phyloP scores from a whole-genome alignment of 208 protist species.

The Wallacemonas collosoma region DNA sequence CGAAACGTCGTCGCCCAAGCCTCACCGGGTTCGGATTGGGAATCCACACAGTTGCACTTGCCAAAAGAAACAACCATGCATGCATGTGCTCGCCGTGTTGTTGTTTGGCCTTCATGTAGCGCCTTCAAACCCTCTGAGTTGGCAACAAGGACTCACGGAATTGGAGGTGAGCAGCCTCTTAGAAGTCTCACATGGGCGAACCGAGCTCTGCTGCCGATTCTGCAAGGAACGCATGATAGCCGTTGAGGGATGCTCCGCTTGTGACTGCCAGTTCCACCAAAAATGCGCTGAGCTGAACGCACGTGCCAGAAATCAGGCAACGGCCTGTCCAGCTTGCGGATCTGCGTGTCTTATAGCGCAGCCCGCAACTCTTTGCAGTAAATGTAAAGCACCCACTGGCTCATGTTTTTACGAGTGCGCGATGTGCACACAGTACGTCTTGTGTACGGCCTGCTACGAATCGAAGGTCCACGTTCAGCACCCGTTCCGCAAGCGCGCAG shows the following conservation, averaged over 20 bases:
- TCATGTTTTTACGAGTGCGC: slow-evolving; percentile 43
- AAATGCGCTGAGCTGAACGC: slow-evolving; percentile 29
- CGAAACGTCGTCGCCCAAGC: neutral
- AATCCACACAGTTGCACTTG: slow-evolving; percentile 72
- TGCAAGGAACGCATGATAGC: slow-evolving; percentile 22
- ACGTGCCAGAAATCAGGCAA: neutral
- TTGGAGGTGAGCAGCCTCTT: slow-evolving; percentile 60
- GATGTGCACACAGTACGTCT: neutral
- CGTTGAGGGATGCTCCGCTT: slow-evolving; percentile 15
- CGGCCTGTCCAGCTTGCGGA: neutral
- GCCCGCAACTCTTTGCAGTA: neutral
- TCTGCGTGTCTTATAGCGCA: neutral
- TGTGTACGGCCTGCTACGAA: neutral
- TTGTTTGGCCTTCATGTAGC: slow-evolving; percentile 44
- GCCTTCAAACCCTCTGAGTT: slow-evolving; percentile 49
- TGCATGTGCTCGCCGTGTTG: slow-evolving; percentile 72
- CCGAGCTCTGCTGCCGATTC: slow-evolving; percentile 27
- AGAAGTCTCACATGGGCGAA: slow-evolving; percentile 1
- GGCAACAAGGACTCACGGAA: slow-evolving; percentile 66
- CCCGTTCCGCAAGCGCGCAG: slow-evolving; percentile 24
- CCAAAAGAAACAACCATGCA: slow-evolving; percentile 45
- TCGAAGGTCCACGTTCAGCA: slow-evolving; percentile 7
- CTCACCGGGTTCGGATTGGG: neutral
- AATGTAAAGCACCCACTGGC: slow-evolving; percentile 31
- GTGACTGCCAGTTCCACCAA: slow-evolving; percentile 26